phyloP scores from a whole-genome alignment of 192 early-diverging fungal species.

The Funneliformis mosseae region DNA sequence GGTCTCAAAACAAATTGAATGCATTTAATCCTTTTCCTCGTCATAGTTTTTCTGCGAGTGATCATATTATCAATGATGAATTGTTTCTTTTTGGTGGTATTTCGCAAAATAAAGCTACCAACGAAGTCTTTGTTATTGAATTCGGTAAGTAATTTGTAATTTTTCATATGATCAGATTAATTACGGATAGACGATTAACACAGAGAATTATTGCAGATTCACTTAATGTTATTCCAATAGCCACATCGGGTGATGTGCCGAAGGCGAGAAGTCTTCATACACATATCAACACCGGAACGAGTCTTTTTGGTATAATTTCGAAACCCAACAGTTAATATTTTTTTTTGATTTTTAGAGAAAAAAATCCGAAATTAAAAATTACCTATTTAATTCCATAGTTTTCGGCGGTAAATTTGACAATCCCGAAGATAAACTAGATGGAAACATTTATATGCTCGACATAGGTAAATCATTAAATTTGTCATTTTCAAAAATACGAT shows the following conservation, averaged over 20 bases:
- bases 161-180: neutral
- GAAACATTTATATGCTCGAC: conserved; percentile 45
- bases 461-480: conserved; percentile 33
- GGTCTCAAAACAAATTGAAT: conserved; percentile 27
- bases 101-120: conserved; percentile 39
- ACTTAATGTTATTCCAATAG: conserved; percentile 38
- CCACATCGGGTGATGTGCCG: conserved; percentile 45
- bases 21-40: conserved; percentile 44
- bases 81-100: conserved; percentile 49
- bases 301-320: conserved; percentile 47
- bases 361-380: neutral
- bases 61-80: conserved; percentile 38
- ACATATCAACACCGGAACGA: conserved; percentile 45
- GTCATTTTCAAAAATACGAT: neutral
- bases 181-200: neutral
- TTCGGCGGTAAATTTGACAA: conserved; percentile 43
- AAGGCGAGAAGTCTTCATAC: conserved; percentile 42
- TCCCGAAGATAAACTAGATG: conserved; percentile 40
- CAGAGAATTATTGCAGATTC: conserved; percentile 27
- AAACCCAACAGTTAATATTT: neutral
- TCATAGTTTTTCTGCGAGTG: conserved; percentile 40
- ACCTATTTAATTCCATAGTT: conserved; percentile 32
- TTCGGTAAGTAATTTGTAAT: neutral
- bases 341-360: neutral
- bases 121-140: conserved; percentile 46